Evolutionary conservation across 345 rosid genomes (phyloP).

Genomic region (Pugionium dolabratum): DNA sequence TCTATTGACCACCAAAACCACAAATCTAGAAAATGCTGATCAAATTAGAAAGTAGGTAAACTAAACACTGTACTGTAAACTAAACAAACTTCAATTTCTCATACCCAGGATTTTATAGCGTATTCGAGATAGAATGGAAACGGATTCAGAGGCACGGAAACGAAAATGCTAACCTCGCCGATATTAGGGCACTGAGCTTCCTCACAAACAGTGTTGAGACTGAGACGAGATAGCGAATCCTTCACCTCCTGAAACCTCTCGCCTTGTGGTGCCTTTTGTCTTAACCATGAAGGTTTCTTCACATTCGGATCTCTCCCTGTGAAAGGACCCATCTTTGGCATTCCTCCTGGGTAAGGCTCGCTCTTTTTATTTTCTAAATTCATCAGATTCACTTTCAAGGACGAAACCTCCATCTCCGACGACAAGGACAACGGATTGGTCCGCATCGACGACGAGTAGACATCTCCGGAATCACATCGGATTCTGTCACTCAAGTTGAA

Average conservation of each 20-base stretch:
- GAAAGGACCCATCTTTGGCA: slow-evolving; percentile 56
- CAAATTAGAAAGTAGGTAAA: not conserved
- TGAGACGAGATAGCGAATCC: slow-evolving; percentile 65
- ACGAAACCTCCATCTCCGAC: slow-evolving; percentile 28
- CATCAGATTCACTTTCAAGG: slow-evolving; percentile 38
- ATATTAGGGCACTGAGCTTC: slow-evolving; percentile 99
- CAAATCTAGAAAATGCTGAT: not conserved
- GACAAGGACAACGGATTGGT: slow-evolving; percentile 31
- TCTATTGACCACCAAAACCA: slow-evolving; percentile 14
- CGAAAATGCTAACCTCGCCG: slow-evolving; percentile 62
- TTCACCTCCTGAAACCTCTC: slow-evolving; percentile 76
- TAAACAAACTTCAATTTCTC: not conserved
- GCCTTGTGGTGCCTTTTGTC: slow-evolving; percentile 95
- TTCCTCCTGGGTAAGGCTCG: slow-evolving; percentile 57
- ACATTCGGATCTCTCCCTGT: slow-evolving; percentile 85
- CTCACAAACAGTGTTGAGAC: slow-evolving; percentile 89
- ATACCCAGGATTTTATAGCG: not conserved
- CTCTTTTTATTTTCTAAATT: slow-evolving; percentile 36
- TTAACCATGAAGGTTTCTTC: slow-evolving; percentile 86
- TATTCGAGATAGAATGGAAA: no score
- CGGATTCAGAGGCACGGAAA: no score
- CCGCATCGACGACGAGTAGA: slow-evolving; percentile 7
- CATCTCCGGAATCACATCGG: slow-evolving; percentile 51
- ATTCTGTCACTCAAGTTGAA: slow-evolving; percentile 28
- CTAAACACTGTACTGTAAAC: not conserved